A percentile compares a stretch with the other conserved stretches of the same genome.
Conservation (phyloP, 345 rosid species). For the Citrus trifoliata region DNA sequence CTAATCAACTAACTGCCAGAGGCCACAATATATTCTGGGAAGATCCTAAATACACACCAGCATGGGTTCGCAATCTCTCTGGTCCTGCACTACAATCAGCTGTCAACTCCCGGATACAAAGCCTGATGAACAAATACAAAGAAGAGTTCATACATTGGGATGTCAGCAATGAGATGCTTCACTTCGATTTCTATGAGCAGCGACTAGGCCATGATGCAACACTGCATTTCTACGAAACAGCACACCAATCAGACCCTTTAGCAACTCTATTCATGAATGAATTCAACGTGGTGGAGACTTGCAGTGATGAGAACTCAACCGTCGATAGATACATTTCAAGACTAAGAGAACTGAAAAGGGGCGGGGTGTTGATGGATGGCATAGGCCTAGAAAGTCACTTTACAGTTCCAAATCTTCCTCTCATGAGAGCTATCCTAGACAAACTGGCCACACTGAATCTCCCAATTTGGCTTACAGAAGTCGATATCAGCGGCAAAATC, state of each 20-base stretch:
- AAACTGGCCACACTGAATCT: constrained; percentile 63
- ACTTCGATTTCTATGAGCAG: constrained; percentile 72
- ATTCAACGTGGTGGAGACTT: constrained; percentile 80
- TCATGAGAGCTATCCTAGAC: constrained; percentile 69
- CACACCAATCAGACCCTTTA: constrained; percentile 55
- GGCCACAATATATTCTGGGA: constrained; percentile 98
- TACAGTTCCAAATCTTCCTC: constrained; percentile 54
- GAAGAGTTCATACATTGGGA: constrained; percentile 84
- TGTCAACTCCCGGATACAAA: constrained; percentile 53
- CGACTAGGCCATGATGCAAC: constrained; percentile 65
- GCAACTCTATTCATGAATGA: constrained; percentile 82
- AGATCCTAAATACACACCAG: constrained; percentile 66
- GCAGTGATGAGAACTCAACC: constrained; percentile 61
- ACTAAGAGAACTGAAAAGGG: constrained; percentile 48
- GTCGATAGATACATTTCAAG: constrained; percentile 59
- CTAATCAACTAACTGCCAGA: constrained; percentile 53
- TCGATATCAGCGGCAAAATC: constrained; percentile 51
- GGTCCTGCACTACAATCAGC: constrained; percentile 47
- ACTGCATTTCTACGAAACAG: constrained; percentile 49
- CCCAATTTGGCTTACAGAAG: constrained; percentile 92
- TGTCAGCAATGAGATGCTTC: constrained; percentile 89
- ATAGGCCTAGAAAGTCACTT: constrained; percentile 83
- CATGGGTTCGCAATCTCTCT: constrained; percentile 54
- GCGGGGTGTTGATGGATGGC: constrained; percentile 60
- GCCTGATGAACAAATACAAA: constrained; percentile 71